Evolutionary conservation across 2,329 filamentous ascomycete genomes (phyloP).

Genomic region (Pyrenophora tritici-repentis): DNA sequence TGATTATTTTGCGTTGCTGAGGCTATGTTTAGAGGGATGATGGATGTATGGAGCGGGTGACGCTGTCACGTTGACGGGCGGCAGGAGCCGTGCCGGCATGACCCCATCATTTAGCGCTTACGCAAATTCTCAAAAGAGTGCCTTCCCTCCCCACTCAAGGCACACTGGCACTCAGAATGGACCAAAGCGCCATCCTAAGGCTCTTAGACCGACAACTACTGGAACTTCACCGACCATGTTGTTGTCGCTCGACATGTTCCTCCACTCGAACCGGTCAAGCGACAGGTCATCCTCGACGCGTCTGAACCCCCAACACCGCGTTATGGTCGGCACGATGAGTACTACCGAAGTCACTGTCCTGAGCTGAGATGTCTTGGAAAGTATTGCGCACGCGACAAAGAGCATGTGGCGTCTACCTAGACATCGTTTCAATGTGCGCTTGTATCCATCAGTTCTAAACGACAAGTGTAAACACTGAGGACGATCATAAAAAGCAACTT

Average conservation of each 20-base stretch:
- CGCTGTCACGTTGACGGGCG: constrained; percentile 1
- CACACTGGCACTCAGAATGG: not conserved
- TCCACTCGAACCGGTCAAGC: not conserved
- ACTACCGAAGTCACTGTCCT: not conserved
- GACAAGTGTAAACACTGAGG: not conserved
- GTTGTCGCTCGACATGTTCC: not conserved
- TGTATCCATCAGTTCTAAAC: not conserved
- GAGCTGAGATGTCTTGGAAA: constrained; percentile 3
- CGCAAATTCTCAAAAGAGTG: not conserved
- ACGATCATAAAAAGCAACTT: not conserved
- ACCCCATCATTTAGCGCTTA: constrained; percentile 1
- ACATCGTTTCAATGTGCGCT: not conserved
- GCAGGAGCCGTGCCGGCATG: constrained; percentile 1
- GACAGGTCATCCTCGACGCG: not conserved
- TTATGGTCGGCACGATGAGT: too few species aligned
- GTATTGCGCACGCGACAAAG: constrained; percentile 6
- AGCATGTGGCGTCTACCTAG: constrained; percentile 4
- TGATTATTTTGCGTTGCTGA: not conserved
- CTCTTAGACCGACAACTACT: not conserved
- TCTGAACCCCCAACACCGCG: not conserved
- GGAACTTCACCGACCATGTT: not conserved
- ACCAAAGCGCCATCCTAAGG: not conserved
- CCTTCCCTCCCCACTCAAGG: not conserved
- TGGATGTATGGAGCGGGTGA: not conserved
- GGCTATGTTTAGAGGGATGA: not conserved